Base-by-base conservation (phyloP, 2,329 filamentous ascomycete genomes). In the Monilinia fructicola region DNA sequence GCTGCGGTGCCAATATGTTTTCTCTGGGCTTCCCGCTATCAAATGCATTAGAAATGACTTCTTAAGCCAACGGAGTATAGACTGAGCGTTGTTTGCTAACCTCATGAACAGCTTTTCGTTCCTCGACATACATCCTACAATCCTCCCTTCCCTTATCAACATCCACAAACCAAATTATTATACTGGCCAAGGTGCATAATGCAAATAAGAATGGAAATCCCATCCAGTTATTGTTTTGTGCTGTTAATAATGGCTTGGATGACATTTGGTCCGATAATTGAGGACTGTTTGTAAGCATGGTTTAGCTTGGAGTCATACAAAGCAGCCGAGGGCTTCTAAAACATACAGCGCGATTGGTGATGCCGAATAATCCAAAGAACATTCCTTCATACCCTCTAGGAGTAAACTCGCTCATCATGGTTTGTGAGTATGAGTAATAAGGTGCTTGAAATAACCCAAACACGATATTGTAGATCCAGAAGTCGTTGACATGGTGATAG, bases 371-470 rank as follows among this genome's bases (percentile, higher is more conserved):
- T 2, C 78, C 78, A 46, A 80, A 80, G 68, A 80, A 80, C 78
- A 80, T 80, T 26, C 80, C 79, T 66, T 80, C 78, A 56, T 79
- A 80, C 18, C 78, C 78, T 18, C 74, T 72, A 2, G 78, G 79
- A 69, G 78, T 80, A 18, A 80, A 73, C 52, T 80, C 78, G 55
- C 77, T 79, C 66, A 80, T 79, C 78, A 80, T 80, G 2, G 78
- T 80, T 74, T 80, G 78, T 16, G 78, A 74, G 67, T 79, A 80
- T 71, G 78, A 78, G 58, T 79, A 80, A 64, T 80, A 79, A 6
- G 78, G 78, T 0, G 78, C 78, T 66, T 80, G 78, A 40, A 80
- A 79, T 11, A 80, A 69, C 0, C 78, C 78, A 54, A 80, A 80
- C 1, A 80, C 67, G 42, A 79, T 72, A 56, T 80, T 80, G 65